Percentiles rank a stretch among this genome's conserved stretches.
phyloP scores from a whole-genome alignment of 495 filamentous ascomycete species.

The Aspergillus mulundensis region DNA sequence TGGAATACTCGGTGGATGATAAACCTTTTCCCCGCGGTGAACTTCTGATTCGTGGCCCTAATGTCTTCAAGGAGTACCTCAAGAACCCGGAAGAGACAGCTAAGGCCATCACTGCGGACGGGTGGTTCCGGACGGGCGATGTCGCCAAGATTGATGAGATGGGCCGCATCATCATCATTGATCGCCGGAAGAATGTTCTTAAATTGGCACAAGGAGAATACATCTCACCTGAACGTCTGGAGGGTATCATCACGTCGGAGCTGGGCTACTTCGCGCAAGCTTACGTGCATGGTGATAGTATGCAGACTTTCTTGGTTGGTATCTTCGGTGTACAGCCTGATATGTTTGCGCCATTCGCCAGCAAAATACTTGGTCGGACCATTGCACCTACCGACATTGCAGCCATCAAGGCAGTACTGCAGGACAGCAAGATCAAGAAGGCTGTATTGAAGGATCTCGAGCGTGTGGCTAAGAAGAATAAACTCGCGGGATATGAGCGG shows the following conservation, averaged over 20 bases:
- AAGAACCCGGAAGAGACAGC: constrained; percentile 81
- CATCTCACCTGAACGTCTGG: constrained; percentile 93
- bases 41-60: constrained; percentile 74
- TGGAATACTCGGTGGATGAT: constrained; percentile 89
- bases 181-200: constrained; percentile 96
- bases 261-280: constrained; percentile 71
- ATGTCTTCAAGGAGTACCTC: constrained; percentile 80
- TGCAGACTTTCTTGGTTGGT: constrained; percentile 77
- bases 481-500: constrained; percentile 85
- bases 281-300: constrained; percentile 87
- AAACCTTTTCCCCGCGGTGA: constrained; percentile 92
- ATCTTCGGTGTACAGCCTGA: constrained; percentile 85
- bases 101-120: constrained; percentile 78
- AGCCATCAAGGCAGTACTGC: constrained; percentile 60
- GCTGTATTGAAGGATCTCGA: constrained; percentile 79
- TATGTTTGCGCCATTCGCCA: constrained; percentile 72
- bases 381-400: constrained; percentile 59
- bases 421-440: constrained; percentile 64
- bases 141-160: constrained; percentile 76
- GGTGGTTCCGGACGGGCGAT: constrained; percentile 97
- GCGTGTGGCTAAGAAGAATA: constrained; percentile 72
- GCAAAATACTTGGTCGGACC: constrained; percentile 64
- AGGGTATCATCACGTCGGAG: constrained; percentile 86
- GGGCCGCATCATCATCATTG: constrained; percentile 88
- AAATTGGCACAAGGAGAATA: constrained; percentile 98